Evolutionary conservation across 2,329 filamentous ascomycete genomes (phyloP), one percentile per base, ranked within the genome.

Genomic region (Leptographium flavum): DNA sequence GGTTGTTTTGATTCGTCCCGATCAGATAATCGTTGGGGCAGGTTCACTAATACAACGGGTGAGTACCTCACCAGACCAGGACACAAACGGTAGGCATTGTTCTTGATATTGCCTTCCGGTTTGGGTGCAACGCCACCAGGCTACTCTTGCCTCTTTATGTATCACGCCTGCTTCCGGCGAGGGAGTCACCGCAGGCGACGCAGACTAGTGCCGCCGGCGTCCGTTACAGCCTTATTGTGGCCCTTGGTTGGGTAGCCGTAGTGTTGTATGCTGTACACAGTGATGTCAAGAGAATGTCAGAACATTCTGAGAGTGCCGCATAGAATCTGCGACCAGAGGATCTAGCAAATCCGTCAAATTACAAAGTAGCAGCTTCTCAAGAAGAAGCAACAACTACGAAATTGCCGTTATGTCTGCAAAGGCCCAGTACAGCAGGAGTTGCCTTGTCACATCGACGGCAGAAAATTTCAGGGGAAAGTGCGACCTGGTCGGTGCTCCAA

Each of bases 401-500:
- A n/a, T n/a, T n/a, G n/a, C n/a, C n/a, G n/a, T n/a, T n/a, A n/a
- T n/a, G n/a, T n/a, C n/a, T n/a, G n/a, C n/a, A n/a, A n/a, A n/a
- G n/a, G n/a, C n/a, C n/a, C n/a, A n/a, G n/a, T n/a, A n/a, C n/a
- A n/a, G n/a, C n/a, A n/a, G n/a, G n/a, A n/a, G n/a, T n/a, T n/a
- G n/a, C n/a, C n/a, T 39, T 8, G 42, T 11, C 33, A n/a, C 15
- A 9, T 28, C 23, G 14, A 33, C 19, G n/a, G n/a, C n/a, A n/a
- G n/a, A 38, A 39, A 23, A 21, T 32, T 39, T 32, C 40, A 47
- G 45, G 40, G 45, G 45, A 47, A 46, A 30, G 35, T 38, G 23
- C 45, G 40, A 35, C 39, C 35, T 46, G 45, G 45, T 42, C 39
- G 33, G 44, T 46, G 45, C 45, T 21, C 22, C 35, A 37, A 15